A percentile compares a stretch with the other conserved stretches of the same genome.
These are phyloP conservation scores for Cylindrotheca closterium DNA, from an alignment of 108 stramenopile genomes.

Conservation along the genomic window DNA sequence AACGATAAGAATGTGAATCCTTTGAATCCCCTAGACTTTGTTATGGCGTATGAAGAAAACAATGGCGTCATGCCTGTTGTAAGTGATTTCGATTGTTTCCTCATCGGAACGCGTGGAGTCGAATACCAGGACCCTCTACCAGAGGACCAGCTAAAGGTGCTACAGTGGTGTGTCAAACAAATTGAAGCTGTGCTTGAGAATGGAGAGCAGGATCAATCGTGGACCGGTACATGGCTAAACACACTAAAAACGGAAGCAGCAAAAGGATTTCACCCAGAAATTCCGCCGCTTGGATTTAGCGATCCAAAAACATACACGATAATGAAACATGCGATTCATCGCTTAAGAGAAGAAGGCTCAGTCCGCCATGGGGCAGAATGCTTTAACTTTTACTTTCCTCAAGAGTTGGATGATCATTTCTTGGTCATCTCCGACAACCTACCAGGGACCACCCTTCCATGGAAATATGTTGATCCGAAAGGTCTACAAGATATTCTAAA, in stretches of 20 bases:
- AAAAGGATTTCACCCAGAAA: constrained; percentile 37
- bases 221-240: constrained; percentile 51
- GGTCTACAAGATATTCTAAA: constrained; percentile 42
- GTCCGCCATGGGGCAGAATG: constrained; percentile 70
- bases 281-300: constrained; percentile 62
- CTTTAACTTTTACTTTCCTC: constrained; percentile 67
- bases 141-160: constrained; percentile 47
- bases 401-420: constrained; percentile 58
- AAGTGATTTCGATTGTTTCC: constrained; percentile 61
- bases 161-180: constrained; percentile 44
- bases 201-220: constrained; percentile 16
- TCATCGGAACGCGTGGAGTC: constrained; percentile 51
- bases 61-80: constrained; percentile 52
- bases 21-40: constrained; percentile 43
- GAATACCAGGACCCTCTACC: constrained; percentile 43
- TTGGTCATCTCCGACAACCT: constrained; percentile 50
- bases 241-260: constrained; percentile 40
- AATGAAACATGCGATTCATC: constrained; percentile 46
- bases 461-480: constrained; percentile 44
- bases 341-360: constrained; percentile 39
- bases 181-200: constrained; percentile 35
- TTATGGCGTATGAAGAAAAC: constrained; percentile 64
- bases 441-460: constrained; percentile 28
- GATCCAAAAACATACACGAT: constrained; percentile 54
- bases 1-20: constrained; percentile 25